Evolutionary conservation across 495 filamentous ascomycete genomes (phyloP).

Genomic region (Aspergillus avenaceus): DNA sequence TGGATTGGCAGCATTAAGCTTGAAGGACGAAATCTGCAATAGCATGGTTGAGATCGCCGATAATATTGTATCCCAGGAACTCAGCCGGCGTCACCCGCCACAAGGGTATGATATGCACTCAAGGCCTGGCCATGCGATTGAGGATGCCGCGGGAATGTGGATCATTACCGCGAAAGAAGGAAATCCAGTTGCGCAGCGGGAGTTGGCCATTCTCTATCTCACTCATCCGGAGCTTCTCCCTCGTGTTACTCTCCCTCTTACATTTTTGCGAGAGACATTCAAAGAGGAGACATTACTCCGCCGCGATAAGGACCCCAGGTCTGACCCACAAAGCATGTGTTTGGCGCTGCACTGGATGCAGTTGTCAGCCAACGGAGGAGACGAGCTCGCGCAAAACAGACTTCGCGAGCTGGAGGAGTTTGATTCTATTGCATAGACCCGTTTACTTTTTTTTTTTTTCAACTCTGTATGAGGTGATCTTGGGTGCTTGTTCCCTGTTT

Average conservation of each 20-base stretch:
- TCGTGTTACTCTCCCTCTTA: slow-evolving; percentile 77
- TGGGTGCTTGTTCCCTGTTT: slow-evolving; percentile 5
- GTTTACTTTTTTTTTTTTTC: slow-evolving; percentile 8
- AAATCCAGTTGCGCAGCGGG: slow-evolving; percentile 85
- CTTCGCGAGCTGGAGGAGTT: slow-evolving; percentile 70
- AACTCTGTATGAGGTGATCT: slow-evolving; percentile 1
- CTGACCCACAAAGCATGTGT: slow-evolving; percentile 89
- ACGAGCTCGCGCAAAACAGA: slow-evolving; percentile 81
- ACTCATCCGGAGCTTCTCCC: slow-evolving; percentile 87
- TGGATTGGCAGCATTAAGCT: slow-evolving; percentile 75
- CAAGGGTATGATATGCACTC: slow-evolving; percentile 31
- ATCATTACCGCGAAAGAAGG: slow-evolving; percentile 94
- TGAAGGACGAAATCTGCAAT: slow-evolving; percentile 86
- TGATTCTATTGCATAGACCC: slow-evolving; percentile 43
- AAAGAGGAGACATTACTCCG: slow-evolving; percentile 79
- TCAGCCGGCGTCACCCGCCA: slow-evolving; percentile 40
- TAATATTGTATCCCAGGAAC: slow-evolving; percentile 41
- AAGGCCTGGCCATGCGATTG: slow-evolving; percentile 51
- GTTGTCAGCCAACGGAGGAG: slow-evolving; percentile 77
- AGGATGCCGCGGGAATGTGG: slow-evolving; percentile 88
- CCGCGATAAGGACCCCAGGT: slow-evolving; percentile 48
- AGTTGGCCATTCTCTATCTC: slow-evolving; percentile 90
- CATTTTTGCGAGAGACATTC: slow-evolving; percentile 84
- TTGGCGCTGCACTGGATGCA: slow-evolving; percentile 99
- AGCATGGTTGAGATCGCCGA: slow-evolving; percentile 79